Evolutionary conservation across 2,329 filamentous ascomycete species (phyloP), one percentile per base, ranked within the genome.

Genomic region (Elsinoe australis): DNA sequence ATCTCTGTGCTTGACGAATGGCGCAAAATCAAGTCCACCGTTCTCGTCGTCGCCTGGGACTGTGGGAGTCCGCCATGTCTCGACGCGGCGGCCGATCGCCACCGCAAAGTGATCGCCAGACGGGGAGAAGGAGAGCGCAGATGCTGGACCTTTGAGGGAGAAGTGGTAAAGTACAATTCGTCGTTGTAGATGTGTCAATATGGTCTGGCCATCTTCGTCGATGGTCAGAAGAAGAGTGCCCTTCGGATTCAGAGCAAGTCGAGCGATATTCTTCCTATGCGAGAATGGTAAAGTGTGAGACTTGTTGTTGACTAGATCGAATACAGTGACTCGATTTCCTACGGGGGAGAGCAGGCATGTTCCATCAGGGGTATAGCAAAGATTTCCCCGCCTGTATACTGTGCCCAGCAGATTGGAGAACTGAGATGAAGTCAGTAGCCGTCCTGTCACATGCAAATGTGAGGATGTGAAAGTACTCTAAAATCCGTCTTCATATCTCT

Each of bases 361-460:
- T 64, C 94, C 94, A 78, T 98, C 90, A 53, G 89, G 87, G 60
- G 87, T 94, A 73, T 94, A 98, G 64, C 95, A 78, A 61, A 98
- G 79, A 67, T 96, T 98, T 69, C 94, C 92, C 78, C 89, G 87
- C 72, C 88, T 87, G 74, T 96, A 98, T 64, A 98, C 92, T 58
- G 92, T 98, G 64, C 92, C 94, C 62, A 98, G 79, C 65, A 98
- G 79, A 70, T 96, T 98, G 66, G 90, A 95, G 71, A 98, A 98
- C 89, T 95, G 61, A 1, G n/a, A 18, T n/a, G 10, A 6, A 6
- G 52, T 69, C 50, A 70, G 50, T 36, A n/a, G 12, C 31, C 34
- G 2, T 21, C n/a, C 21, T 36, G 7, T 21, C 9, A 26, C 1
- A 18, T 2, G 19, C 3, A n/a, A n/a, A n/a, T 9, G 6, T 26